Conservation (phyloP, 2,329 filamentous ascomycete species). For the Colletotrichum endophyticum region DNA sequence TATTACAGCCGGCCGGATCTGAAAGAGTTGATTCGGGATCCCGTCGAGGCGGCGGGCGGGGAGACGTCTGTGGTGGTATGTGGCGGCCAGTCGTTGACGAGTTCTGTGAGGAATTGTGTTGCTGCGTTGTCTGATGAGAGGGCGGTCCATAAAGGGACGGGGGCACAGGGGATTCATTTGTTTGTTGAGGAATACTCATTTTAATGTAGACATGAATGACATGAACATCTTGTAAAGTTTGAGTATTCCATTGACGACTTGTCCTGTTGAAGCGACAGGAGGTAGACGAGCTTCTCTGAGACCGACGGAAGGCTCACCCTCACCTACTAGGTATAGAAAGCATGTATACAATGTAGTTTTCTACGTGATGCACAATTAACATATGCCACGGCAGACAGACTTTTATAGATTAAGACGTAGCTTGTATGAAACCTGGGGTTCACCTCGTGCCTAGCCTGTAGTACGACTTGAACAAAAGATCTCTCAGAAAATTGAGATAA, state of each 20-base stretch:
- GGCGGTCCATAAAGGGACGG: constrained; percentile 68
- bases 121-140: constrained; percentile 63
- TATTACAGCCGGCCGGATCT: constrained; percentile 56
- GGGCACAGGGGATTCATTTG: constrained; percentile 65
- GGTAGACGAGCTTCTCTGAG: background rate
- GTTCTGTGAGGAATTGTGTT: constrained; percentile 59
- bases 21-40: constrained; percentile 52
- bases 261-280: rapidly evolving
- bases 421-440: too few species aligned
- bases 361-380: too few species aligned
- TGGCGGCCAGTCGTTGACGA: constrained; percentile 60
- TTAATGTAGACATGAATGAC: constrained; percentile 26
- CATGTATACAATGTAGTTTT: too few species aligned
- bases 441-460: too few species aligned
- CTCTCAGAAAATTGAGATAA: too few species aligned
- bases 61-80: constrained; percentile 68
- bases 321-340: too few species aligned
- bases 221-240: too few species aligned
- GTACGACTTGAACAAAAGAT: too few species aligned
- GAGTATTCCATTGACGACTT: background rate
- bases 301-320: too few species aligned
- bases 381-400: background rate
- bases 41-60: constrained; percentile 63
- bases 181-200: constrained; percentile 67
- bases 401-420: background rate